Evolutionary conservation across 2,329 filamentous ascomycete species (phyloP).

Genomic region (Rhexocercosporidium sp.): DNA sequence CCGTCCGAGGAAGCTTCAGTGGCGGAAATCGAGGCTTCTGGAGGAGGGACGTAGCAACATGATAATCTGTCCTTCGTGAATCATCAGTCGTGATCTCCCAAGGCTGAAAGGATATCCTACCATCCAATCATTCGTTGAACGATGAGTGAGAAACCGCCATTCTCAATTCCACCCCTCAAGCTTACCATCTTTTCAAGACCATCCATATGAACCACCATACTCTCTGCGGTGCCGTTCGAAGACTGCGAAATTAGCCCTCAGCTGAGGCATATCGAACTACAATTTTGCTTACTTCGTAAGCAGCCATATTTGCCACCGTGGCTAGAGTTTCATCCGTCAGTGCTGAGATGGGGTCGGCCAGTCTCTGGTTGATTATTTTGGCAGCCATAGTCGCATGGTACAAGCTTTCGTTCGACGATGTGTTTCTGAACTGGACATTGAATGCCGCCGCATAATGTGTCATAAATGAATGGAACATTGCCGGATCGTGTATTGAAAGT

Average conservation of each 20-base stretch:
- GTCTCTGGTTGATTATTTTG: background rate
- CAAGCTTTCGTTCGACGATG: background rate
- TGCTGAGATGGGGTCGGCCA: background rate
- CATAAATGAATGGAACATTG: conserved; percentile 19
- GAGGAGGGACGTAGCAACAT: background rate
- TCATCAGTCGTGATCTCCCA: background rate
- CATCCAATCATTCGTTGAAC: conserved; percentile 24
- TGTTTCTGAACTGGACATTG: background rate
- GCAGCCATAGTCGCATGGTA: background rate
- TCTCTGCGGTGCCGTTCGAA: conserved; percentile 17
- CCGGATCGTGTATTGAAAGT: conserved; percentile 18
- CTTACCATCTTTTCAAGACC: conserved; percentile 25
- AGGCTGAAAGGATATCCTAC: background rate
- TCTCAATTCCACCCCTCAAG: conserved; percentile 22
- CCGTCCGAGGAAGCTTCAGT: background rate
- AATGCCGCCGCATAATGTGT: background rate
- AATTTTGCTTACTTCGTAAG: background rate
- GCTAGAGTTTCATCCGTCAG: background rate
- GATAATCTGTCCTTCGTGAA: background rate
- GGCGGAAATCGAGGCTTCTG: background rate
- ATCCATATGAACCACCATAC: conserved; percentile 23
- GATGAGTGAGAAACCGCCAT: conserved; percentile 19
- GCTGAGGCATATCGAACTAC: background rate
- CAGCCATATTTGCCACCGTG: background rate
- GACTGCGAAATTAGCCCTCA: background rate